phyloP scores from a whole-genome alignment of 2,329 filamentous ascomycete species.

The Grosmannia serpens region DNA sequence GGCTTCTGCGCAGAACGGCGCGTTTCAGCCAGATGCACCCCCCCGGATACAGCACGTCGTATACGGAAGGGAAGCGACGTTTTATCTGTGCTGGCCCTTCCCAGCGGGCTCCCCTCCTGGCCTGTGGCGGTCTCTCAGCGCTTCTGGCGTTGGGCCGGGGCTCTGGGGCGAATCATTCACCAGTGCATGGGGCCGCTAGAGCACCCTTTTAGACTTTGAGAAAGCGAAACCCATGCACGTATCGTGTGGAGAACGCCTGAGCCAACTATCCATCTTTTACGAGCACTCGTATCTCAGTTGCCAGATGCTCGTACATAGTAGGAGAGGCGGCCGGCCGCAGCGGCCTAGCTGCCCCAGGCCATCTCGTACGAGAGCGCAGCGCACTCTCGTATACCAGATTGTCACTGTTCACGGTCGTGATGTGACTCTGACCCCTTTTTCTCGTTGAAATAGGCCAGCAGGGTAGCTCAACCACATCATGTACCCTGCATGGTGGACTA shows the following conservation, averaged over 20 bases:
- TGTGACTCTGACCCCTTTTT: neutral
- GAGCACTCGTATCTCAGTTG: neutral
- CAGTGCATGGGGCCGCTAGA: neutral
- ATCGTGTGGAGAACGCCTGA: neutral
- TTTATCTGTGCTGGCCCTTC: neutral
- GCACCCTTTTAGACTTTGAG: too few relatives aligned
- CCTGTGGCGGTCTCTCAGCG: neutral
- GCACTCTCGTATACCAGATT: neutral
- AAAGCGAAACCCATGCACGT: neutral
- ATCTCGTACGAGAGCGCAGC: neutral
- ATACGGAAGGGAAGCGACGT: neutral
- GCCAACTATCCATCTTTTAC: neutral
- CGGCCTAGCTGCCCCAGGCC: neutral
- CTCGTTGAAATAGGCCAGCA: neutral
- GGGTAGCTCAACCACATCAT: neutral
- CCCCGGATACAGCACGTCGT: neutral
- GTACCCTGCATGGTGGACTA: neutral
- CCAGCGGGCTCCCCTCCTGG: neutral
- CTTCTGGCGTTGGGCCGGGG: neutral
- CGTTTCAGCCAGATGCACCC: conserved; percentile 9
- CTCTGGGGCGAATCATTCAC: neutral
- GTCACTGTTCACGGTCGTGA: neutral
- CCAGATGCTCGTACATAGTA: neutral
- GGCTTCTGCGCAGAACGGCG: conserved; percentile 7
- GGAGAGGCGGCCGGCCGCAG: too few relatives aligned